A percentile compares a stretch with the other conserved stretches of the same genome.
phyloP scores from a whole-genome alignment of 2,329 filamentous ascomycete genomes.

The Chaetomiaceae sp. region DNA sequence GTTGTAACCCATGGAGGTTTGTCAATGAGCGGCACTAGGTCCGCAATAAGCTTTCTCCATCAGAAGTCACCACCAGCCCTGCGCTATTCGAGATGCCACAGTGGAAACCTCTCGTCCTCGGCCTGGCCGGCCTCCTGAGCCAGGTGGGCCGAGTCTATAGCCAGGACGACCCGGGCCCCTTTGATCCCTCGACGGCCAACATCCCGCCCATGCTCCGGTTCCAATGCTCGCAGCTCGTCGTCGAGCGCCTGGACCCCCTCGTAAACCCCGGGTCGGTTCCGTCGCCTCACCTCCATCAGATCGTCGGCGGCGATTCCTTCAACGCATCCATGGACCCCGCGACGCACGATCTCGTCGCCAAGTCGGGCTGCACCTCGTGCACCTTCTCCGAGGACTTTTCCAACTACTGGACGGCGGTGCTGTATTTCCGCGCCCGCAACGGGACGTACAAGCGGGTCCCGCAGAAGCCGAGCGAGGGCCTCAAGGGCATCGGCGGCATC shows the following conservation, averaged over 20 bases:
- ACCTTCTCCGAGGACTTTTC: neutral
- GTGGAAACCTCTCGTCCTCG: neutral
- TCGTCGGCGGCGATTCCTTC: no score
- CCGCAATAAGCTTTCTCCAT: neutral
- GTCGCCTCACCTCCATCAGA: no score
- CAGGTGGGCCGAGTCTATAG: neutral
- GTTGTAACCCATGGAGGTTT: neutral
- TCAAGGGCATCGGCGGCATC: conserved; percentile 21
- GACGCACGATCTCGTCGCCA: no score
- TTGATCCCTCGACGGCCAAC: neutral
- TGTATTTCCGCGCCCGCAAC: conserved; percentile 24
- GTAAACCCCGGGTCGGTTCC: no score
- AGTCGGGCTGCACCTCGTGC: no score
- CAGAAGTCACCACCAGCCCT: neutral
- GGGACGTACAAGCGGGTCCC: conserved; percentile 21
- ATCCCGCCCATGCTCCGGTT: neutral
- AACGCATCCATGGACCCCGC: no score
- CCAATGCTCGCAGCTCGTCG: no score
- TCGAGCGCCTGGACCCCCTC: no score
- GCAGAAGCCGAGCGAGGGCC: conserved; percentile 6
- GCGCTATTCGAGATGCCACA: neutral
- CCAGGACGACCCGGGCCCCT: neutral
- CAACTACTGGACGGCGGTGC: conserved; percentile 26
- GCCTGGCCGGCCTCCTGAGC: neutral
- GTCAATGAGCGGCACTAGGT: no score